Evolutionary conservation across 192 early-diverging fungal genomes (phyloP), one percentile per base, ranked within the genome.

Genomic region (Gigaspora rosea): DNA sequence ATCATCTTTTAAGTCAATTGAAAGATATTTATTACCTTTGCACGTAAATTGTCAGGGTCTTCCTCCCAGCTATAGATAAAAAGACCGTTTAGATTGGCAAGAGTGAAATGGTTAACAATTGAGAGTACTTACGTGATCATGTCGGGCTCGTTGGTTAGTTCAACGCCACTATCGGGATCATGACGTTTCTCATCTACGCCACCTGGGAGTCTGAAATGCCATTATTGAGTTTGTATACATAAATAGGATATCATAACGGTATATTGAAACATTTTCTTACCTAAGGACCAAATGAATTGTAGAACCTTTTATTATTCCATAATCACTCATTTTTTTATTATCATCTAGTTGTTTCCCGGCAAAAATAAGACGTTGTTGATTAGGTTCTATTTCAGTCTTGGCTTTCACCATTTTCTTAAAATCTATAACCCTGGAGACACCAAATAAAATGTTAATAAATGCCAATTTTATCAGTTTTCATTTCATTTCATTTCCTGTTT

Each of bases 1-100:
- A 27, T 27, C 27, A 27, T 36, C 35, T 63, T 47, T 16, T 32
- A 46, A 65, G 36, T 41, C 63, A 33, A 0, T 35, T 65, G 63
- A 65, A 65, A 65, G 41, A 65, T 65, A 65, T 65, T 16, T 65
- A 65, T 65, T 65, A 65, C 63, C 63, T 46, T 65, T 41, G 63
- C 63, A 65, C 63, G 63, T 65, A 65, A 65, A 33, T 65, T 47
- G 4, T 65, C 63, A 41, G 63, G 63, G 5, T 65, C 63, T 12
- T 65, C 63, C 0, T 65, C 63, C 63, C 63, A 65, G 36, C 63
- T 65, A 47, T 47, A 47, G 16, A 65, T 47, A 65, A 65, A 46
- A 65, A 65, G 63, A 41, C 41, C 63, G 13, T 15, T 65, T 65
- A 65, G 63, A 63, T 35, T 63, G 62, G 12, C 62, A 41, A 8